A percentile compares a stretch with the other conserved stretches of the same genome.
Evolutionary conservation across 2,329 filamentous ascomycete species (phyloP).

Genomic region (Claviceps fusiformis): DNA sequence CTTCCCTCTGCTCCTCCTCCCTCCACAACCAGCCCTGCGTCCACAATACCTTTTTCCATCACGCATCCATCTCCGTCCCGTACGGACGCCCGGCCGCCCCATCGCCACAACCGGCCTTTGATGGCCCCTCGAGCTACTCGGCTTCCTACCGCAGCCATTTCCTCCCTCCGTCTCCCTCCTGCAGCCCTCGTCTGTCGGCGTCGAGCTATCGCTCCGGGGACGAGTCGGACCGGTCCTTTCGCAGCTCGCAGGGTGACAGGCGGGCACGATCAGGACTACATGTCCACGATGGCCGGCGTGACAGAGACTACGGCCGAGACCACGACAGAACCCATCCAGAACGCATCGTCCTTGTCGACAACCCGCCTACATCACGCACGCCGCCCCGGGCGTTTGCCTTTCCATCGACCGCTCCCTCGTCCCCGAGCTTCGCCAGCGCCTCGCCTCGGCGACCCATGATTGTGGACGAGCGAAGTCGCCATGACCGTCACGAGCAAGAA

Average conservation of each 20-base stretch:
- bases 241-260: slow-evolving; percentile 18
- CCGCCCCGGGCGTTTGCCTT: too few species aligned
- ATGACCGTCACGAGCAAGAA: slow-evolving; percentile 22
- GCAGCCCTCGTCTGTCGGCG: too few species aligned
- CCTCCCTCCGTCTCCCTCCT: slow-evolving; percentile 29
- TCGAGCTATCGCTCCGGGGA: slow-evolving; percentile 23
- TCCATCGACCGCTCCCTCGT: slow-evolving; percentile 10
- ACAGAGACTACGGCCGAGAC: too few species aligned
- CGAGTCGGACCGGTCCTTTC: slow-evolving; percentile 22
- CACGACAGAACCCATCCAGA: too few species aligned
- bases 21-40: slow-evolving; percentile 28
- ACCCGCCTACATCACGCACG: too few species aligned
- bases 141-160: slow-evolving; percentile 15
- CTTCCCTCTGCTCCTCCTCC: slow-evolving; percentile 25
- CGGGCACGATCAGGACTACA: slow-evolving; percentile 23
- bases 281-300: slow-evolving; percentile 10
- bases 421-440: slow-evolving; percentile 14
- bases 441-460: slow-evolving; percentile 4
- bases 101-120: slow-evolving; percentile 8
- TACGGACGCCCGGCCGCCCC: slow-evolving; percentile 15
- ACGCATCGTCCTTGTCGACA: too few species aligned
- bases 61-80: slow-evolving; percentile 24
- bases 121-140: not conserved
- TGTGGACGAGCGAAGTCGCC: slow-evolving; percentile 12
- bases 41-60: slow-evolving; percentile 26